Evolutionary conservation across 441 rosid genomes (phyloP).

Genomic region (Erysimum pusillum): DNA sequence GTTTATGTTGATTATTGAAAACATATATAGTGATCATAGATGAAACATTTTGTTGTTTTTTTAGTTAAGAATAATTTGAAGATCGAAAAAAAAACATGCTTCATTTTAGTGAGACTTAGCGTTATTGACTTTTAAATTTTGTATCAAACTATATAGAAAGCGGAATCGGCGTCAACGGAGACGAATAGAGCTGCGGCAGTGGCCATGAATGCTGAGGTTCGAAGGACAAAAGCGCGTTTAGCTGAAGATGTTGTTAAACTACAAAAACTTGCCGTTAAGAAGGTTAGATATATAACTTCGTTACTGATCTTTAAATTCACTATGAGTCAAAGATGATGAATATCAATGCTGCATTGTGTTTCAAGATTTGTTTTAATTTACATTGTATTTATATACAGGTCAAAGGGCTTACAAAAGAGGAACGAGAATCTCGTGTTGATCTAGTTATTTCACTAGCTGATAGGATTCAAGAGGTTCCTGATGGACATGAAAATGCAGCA

Average conservation of each 20-base stretch:
- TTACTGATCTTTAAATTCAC: background rate
- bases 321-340: background rate
- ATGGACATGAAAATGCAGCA: constrained; percentile 49
- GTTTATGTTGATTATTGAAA: background rate
- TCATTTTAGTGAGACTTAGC: background rate
- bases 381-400: constrained; percentile 46
- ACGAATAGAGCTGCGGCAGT: constrained; percentile 64
- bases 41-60: background rate
- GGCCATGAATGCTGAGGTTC: constrained; percentile 73
- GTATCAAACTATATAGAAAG: constrained; percentile 53
- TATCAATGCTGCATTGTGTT: background rate
- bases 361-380: constrained; percentile 8
- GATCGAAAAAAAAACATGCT: background rate
- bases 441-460: constrained; percentile 58
- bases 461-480: constrained; percentile 64
- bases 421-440: constrained; percentile 56
- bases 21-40: too few species aligned
- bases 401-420: constrained; percentile 68
- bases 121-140: background rate
- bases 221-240: constrained; percentile 64
- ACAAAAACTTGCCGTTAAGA: constrained; percentile 60
- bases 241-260: constrained; percentile 68
- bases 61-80: background rate
- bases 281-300: constrained; percentile 49
- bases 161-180: constrained; percentile 58